Percentiles rank a stretch among this genome's conserved stretches.
phyloP scores from a whole-genome alignment of 1,139 yeast species.

The Sugiyamaella japonica region DNA sequence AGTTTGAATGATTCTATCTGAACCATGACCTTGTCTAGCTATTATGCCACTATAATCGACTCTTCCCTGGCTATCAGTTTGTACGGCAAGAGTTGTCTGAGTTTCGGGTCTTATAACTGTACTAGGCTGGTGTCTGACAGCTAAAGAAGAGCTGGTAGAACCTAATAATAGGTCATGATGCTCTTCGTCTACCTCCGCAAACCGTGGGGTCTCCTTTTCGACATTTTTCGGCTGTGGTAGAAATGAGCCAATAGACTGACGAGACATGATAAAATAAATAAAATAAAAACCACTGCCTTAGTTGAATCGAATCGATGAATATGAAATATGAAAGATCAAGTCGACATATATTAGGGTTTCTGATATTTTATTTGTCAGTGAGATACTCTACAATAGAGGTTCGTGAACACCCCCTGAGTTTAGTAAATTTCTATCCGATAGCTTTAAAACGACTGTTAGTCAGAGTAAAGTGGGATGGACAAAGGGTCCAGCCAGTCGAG shows the following conservation, averaged over 20 bases:
- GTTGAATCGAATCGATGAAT: not conserved
- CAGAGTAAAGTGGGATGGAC: no score
- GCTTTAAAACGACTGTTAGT: no score
- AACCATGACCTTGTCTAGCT: conserved; percentile 41
- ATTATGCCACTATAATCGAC: conserved; percentile 38
- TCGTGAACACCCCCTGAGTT: not conserved
- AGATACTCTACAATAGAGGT: conserved; percentile 1
- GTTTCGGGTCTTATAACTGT: not conserved
- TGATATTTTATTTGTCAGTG: not conserved
- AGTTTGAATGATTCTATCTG: conserved; percentile 41
- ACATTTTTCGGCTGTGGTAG: conserved; percentile 15
- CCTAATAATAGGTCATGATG: not conserved
- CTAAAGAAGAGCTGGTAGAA: not conserved
- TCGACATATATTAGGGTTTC: conserved; percentile 1
- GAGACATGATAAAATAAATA: conserved; percentile 10
- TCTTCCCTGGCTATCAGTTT: conserved; percentile 39
- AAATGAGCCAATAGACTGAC: conserved; percentile 14
- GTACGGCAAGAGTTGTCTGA: conserved; percentile 23
- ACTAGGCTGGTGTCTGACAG: not conserved
- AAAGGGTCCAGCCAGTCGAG: not conserved
- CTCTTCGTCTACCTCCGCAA: conserved; percentile 1
- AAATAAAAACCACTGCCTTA: no score
- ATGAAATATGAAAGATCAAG: not conserved
- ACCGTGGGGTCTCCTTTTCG: conserved; percentile 10
- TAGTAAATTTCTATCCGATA: no score